A percentile compares a stretch with the other conserved stretches of the same genome.
phyloP scores from a whole-genome alignment of 805 yeast species.

The Clavispora fructus region DNA sequence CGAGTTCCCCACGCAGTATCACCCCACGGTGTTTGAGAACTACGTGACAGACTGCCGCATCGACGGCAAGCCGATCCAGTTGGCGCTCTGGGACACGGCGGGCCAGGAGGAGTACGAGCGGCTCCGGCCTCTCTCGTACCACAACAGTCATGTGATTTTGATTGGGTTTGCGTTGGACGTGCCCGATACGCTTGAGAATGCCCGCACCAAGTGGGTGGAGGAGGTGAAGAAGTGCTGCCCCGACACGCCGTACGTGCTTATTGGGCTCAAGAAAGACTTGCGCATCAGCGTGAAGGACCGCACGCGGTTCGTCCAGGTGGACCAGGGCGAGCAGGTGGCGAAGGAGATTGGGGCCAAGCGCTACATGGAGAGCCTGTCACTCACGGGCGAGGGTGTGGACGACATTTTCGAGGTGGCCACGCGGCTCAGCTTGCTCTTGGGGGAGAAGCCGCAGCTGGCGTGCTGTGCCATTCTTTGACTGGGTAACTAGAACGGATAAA shows the following conservation, averaged over 20 bases:
- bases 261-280: slow-evolving; percentile 82
- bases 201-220: slow-evolving; percentile 79
- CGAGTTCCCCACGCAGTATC: slow-evolving; percentile 87
- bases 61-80: slow-evolving; percentile 85
- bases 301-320: slow-evolving; percentile 45
- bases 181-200: slow-evolving; percentile 80
- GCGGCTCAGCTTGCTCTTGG: slow-evolving; percentile 61
- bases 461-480: slow-evolving; percentile 31
- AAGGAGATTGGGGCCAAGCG: slow-evolving; percentile 74
- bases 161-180: slow-evolving; percentile 83
- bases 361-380: slow-evolving; percentile 83
- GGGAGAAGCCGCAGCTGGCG: slow-evolving; percentile 21
- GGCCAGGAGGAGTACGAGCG: slow-evolving; percentile 96
- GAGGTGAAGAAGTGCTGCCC: slow-evolving; percentile 83
- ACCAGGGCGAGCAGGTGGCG: slow-evolving; percentile 68
- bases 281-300: slow-evolving; percentile 41
- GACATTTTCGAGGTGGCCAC: slow-evolving; percentile 91
- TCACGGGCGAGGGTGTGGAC: slow-evolving; percentile 93
- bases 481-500: not conserved
- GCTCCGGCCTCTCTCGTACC: slow-evolving; percentile 79
- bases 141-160: slow-evolving; percentile 79
- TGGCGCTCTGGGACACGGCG: slow-evolving; percentile 94
- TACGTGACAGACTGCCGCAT: slow-evolving; percentile 92
- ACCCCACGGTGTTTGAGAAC: slow-evolving; percentile 92
- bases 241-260: slow-evolving; percentile 66